Evolutionary conservation across 2,329 filamentous ascomycete species (phyloP).

Genomic region (Curvularia sp.): DNA sequence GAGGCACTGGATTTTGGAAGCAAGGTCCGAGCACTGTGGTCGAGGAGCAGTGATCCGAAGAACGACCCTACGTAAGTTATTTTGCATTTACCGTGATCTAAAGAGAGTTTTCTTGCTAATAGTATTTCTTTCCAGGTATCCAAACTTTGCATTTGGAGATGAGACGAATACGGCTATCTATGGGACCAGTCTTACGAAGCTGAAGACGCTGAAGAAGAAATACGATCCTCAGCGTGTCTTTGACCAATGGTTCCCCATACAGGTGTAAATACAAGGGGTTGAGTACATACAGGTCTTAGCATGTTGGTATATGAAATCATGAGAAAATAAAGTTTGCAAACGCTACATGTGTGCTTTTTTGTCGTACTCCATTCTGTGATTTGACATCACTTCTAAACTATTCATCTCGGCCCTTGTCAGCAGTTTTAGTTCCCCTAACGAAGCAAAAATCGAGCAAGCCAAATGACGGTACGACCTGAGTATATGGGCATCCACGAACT

Average conservation of each 20-base stretch:
- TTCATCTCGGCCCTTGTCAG: background rate
- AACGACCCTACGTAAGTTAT: slow-evolving; percentile 30
- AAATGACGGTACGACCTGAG: background rate
- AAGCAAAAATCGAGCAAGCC: background rate
- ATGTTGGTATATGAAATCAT: background rate
- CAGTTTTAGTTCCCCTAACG: background rate
- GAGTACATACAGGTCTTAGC: background rate
- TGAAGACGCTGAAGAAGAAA: slow-evolving; percentile 35
- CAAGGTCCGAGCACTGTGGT: slow-evolving; percentile 41
- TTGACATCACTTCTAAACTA: background rate
- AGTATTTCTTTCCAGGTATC: slow-evolving; percentile 23
- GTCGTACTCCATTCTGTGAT: background rate
- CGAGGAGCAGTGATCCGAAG: slow-evolving; percentile 17
- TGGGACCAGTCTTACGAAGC: slow-evolving; percentile 27
- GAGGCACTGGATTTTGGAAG: slow-evolving; percentile 47
- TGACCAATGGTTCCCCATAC: slow-evolving; percentile 39
- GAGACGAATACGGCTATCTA: slow-evolving; percentile 34
- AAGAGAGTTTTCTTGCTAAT: slow-evolving; percentile 1
- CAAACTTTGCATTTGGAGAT: slow-evolving; percentile 40
- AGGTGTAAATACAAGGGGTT: slow-evolving; percentile 5
- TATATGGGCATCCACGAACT: background rate
- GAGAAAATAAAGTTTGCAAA: background rate
- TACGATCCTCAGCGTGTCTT: slow-evolving; percentile 36
- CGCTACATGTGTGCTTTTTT: background rate
- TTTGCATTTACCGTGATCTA: background rate